Conservation (phyloP, 1,284 basidiomycete genomes). For the Melanopsichium pennsylvanicum region DNA sequence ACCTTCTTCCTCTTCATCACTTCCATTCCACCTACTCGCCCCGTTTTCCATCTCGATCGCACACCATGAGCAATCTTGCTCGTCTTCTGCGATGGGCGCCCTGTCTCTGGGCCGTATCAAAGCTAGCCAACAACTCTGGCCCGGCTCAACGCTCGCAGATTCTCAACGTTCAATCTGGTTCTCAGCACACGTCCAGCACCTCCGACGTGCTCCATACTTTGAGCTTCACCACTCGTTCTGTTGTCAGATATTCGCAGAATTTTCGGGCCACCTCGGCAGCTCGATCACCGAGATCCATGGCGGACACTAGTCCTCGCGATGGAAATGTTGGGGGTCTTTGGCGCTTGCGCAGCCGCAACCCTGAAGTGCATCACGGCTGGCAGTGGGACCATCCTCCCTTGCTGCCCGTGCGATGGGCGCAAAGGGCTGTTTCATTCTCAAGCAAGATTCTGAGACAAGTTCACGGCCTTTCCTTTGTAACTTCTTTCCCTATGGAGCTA, state of each 20-base stretch:
- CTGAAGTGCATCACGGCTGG: slow-evolving; percentile 9
- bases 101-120: slow-evolving; percentile 24
- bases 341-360: neutral
- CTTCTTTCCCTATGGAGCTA: neutral
- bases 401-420: neutral
- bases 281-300: neutral
- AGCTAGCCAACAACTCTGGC: slow-evolving; percentile 4
- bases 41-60: no score
- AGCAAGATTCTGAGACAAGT: neutral
- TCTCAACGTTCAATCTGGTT: slow-evolving; percentile 5
- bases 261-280: neutral
- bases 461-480: neutral
- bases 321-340: neutral
- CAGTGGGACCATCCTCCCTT: slow-evolving; percentile 18
- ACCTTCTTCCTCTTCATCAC: neutral
- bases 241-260: slow-evolving; percentile 4
- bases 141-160: slow-evolving; percentile 8
- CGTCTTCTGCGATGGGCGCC: slow-evolving; percentile 25
- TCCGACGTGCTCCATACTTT: slow-evolving; percentile 14
- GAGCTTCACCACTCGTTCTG: slow-evolving; percentile 18
- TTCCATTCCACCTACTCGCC: neutral
- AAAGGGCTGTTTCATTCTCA: neutral
- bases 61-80: slow-evolving; percentile 24
- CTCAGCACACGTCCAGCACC: neutral
- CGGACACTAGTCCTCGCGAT: no score